Base-by-base conservation (phyloP, 2,329 filamentous ascomycete species). In the Fusarium sp. region DNA sequence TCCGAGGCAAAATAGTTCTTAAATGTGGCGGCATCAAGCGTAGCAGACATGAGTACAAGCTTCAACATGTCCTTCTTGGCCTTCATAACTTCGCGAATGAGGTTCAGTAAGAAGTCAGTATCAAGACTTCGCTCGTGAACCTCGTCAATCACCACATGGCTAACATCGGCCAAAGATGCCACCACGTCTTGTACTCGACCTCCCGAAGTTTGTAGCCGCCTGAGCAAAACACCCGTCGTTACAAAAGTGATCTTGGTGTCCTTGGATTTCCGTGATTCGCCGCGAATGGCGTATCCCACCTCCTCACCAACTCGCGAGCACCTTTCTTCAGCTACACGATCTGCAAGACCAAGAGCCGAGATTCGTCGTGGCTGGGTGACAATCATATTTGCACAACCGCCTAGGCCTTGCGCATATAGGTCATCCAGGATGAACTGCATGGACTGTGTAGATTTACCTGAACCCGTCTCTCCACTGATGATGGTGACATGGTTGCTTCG, bases 11-110 rank as follows among this genome's bases (percentile, higher is more conserved):
- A 73, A 46, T 66, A 66, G 42, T 48, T 61, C 31, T 51, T 48
- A 9, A 66, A 66, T 12, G 97, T 94, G 7, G 92, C 91, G 32
- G 97, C 91, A 60, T 93, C 85, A 34, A 99, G 82, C 4, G 95
- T 99, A 38, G 95, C 95, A 55, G 94, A 98, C 96, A 99, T 99
- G 77, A 99, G 96, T 59, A 99, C 87, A 8, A 99, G 83, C 77
- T 98, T 99, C 47, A 99, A 77, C 86, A 53, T 89, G 85, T 61
- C 95, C 85, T 55, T 97, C 79, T 68, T 92, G 15, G 49, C 97
- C 91, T 92, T 48, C 97, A 91, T 42, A 97, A 93, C 71, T 92
- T 88, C 73, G 52, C 92, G 87, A 31, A 99, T 80, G 46, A 99
- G 84, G 39, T 93, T 97, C n/a, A 98, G 86, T 86, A 99, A 79